Base-by-base conservation (phyloP, 2,329 filamentous ascomycete genomes). In the Curvularia lunata region DNA sequence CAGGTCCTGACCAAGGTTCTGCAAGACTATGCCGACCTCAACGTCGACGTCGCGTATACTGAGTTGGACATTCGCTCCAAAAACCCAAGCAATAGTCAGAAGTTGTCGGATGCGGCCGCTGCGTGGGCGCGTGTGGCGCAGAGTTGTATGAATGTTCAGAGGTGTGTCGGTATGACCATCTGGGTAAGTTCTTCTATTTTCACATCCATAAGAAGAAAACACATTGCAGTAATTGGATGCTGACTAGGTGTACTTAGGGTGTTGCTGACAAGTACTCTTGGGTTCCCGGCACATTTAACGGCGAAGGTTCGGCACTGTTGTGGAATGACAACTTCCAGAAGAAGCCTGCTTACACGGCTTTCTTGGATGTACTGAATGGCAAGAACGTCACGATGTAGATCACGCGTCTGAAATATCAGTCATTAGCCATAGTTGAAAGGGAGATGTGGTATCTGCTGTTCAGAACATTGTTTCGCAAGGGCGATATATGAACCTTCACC, bases 41-140 rank as follows among this genome's bases (percentile, higher is more conserved):
- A 79, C 13, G 77, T 85, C n/a, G 85, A 88, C 61, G 82, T 87
- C 27, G 84, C 85, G 5, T 83, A 85, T 72, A 88, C 85, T 0
- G 85, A 88, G 77, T 73, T 88, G 13, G 86, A 88, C 68, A 83
- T 88, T 63, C 79, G 85, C 57, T 71, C 67, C 5, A 75, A 72
- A 3, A 74, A 84, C 2, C 83, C 84, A 0, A 70, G 79, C 6
- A 80, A 73, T 3, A 68, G 69, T 1, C 64, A 77, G 1, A 78
- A 77, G 21, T 69, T 81, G 23, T 64, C 74, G 27, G 79, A 79
- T 45, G 61, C 56, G 71, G 80, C 79, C 1, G 67, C 71, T 23
- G 82, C 82, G 61, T 86, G 82, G 61, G 78, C 65, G 10, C 66
- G 65, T 34, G 71, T 75, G 50, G 72, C 75, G 19, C 63, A 70